Evolutionary conservation across 768 basidiomycete genomes (phyloP).

Genomic region (Agaricus subrufescens): DNA sequence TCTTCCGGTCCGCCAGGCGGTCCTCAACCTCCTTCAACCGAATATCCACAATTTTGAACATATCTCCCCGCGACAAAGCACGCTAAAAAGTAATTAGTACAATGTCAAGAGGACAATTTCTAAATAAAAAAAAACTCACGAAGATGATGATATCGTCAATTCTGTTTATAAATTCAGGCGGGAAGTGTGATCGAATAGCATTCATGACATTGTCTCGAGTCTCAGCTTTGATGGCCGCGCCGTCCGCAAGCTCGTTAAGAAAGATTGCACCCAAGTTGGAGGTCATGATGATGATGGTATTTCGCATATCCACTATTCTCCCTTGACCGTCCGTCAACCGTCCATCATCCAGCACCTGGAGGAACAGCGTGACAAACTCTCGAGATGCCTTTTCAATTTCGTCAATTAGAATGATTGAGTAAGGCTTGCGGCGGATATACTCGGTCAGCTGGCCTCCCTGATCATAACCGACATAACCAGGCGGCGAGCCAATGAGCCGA

Average conservation of each 20-base stretch:
- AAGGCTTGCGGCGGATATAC: conserved; percentile 88
- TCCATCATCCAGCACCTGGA: conserved; percentile 89
- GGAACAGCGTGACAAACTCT: conserved; percentile 47
- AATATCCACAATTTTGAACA: conserved; percentile 85
- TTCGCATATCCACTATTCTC: conserved; percentile 82
- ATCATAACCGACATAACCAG: conserved; percentile 91
- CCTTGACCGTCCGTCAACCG: conserved; percentile 91
- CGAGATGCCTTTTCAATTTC: conserved; percentile 90
- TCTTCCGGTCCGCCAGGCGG: conserved; percentile 75
- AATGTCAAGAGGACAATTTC: conserved; percentile 21
- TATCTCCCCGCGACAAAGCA: conserved; percentile 67
- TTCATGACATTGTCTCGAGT: conserved; percentile 70
- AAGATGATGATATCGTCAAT: conserved; percentile 86
- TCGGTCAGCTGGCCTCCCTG: conserved; percentile 89
- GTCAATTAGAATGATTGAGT: conserved; percentile 80
- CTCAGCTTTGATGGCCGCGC: conserved; percentile 49
- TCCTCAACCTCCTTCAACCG: conserved; percentile 83
- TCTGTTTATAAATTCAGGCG: conserved; percentile 90
- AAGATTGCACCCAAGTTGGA: conserved; percentile 83
- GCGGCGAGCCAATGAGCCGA: conserved; percentile 56
- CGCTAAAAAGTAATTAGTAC: conserved; percentile 48
- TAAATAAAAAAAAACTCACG: conserved; percentile 31
- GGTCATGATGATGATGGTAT: conserved; percentile 93
- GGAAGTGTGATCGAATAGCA: conserved; percentile 81
- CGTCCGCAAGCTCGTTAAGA: conserved; percentile 71